Evolutionary conservation across 495 filamentous ascomycete species (phyloP).

Genomic region (Aspergillus haitiensis): DNA sequence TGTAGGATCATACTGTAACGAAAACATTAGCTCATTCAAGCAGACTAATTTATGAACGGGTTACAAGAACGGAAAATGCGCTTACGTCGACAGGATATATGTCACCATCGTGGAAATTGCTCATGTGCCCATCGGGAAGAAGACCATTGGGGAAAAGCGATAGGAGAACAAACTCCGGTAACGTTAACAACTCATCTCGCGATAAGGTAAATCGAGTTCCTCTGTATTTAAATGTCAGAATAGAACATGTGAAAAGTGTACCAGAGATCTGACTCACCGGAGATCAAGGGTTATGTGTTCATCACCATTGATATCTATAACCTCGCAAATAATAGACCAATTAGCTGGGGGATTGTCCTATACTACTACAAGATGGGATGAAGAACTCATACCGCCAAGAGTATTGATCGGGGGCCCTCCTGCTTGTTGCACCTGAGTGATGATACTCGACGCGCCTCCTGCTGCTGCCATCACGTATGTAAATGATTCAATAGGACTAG

Average conservation of each 20-base stretch:
- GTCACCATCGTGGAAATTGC: constrained; percentile 87
- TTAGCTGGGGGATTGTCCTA: constrained; percentile 12
- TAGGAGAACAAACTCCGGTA: constrained; percentile 96
- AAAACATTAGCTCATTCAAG: constrained; percentile 56
- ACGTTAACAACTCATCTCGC: constrained; percentile 87
- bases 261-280: constrained; percentile 57
- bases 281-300: constrained; percentile 95
- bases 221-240: constrained; percentile 46
- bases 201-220: constrained; percentile 92
- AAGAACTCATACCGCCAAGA: constrained; percentile 69
- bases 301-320: constrained; percentile 78
- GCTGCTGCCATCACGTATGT: constrained; percentile 97
- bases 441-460: constrained; percentile 95
- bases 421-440: constrained; percentile 95
- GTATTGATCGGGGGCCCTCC: constrained; percentile 82
- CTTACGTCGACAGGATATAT: constrained; percentile 96
- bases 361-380: background rate
- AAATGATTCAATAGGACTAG: constrained; percentile 87
- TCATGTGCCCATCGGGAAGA: constrained; percentile 95
- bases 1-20: constrained; percentile 84
- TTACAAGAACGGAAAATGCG: constrained; percentile 23
- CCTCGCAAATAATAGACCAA: constrained; percentile 9
- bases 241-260: constrained; percentile 4
- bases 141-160: constrained; percentile 98
- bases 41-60: constrained; percentile 28